Base-by-base conservation (phyloP, 495 filamentous ascomycete species). In the Neurospora sp. region DNA sequence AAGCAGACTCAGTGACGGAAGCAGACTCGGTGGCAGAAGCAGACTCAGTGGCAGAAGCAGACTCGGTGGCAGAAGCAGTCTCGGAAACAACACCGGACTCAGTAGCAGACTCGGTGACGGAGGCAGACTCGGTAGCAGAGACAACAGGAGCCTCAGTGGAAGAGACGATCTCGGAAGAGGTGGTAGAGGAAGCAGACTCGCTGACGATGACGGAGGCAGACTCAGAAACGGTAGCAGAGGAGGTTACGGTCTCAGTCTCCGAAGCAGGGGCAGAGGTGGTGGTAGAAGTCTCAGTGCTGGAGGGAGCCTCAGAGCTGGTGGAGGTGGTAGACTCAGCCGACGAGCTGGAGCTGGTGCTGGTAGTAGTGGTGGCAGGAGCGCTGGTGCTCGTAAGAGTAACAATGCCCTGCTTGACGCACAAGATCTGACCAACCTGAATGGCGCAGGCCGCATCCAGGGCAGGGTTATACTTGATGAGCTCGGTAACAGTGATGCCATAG, bases 321-420 rank as follows among this genome's bases (percentile, higher is more conserved):
- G 71, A 72, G 46, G 62, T 70, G 73, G 42, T 71, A 38, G 66
- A 69, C 37, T 37, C 49, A 4, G 42, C n/a, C 35, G 70, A 70
- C 23, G 75, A 71, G 42, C 16, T 49, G 35, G 35, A 35, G 35
- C 35, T 35, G n/a, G 72, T 49, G 42, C 69, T 72, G 39, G 71
- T 70, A 38, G 69, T 44, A 37, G 54, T 73, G 14, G 70, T 71
- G 49, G 73, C 73, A 23, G 72, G 71, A 9, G 74, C 69, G 16
- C 70, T 75, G n/a, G 74, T 54, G 20, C 75, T 72, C 23, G 71
- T 37, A 11, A 39, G 11, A 12, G 72, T n/a, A 20, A 73, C 7
- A 20, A 41, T 8, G 23, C 78, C 78, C 31, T 70, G 12, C 35
- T 39, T 44, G 27, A 78, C 42, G 72, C 74, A 76, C 35, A 77